These are phyloP conservation scores for Cadophora malorum DNA, from an alignment of 2,329 filamentous ascomycete species.

Conservation along the genomic window DNA sequence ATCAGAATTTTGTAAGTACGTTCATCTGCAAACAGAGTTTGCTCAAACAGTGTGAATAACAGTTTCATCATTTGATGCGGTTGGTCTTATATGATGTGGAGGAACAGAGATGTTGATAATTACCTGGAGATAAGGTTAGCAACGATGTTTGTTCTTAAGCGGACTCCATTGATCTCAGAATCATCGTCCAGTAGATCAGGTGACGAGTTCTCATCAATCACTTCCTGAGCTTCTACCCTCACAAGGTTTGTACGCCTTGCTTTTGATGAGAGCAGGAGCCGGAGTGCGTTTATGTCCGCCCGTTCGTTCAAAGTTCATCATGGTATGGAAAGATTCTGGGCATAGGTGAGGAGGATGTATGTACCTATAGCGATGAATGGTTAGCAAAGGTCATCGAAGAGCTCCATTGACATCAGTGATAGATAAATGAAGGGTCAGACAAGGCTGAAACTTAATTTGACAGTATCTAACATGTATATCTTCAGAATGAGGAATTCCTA, in stretches of 20 bases:
- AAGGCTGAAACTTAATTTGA: conserved; percentile 53
- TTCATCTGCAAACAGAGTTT: conserved; percentile 46
- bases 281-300: conserved; percentile 51
- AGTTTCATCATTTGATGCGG: conserved; percentile 48
- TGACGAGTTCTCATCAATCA: conserved; percentile 54
- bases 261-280: conserved; percentile 46
- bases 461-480: conserved; percentile 47
- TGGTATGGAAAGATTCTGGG: conserved; percentile 38
- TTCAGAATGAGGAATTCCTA: conserved; percentile 49
- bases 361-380: conserved; percentile 42
- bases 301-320: conserved; percentile 55
- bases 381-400: conserved; percentile 35
- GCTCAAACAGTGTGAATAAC: conserved; percentile 53
- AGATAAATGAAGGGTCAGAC: conserved; percentile 47
- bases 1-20: conserved; percentile 51
- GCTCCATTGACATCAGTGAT: conserved; percentile 4
- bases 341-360: conserved; percentile 26
- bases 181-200: conserved; percentile 46
- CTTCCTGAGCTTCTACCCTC: conserved; percentile 45
- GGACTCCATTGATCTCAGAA: conserved; percentile 28
- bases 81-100: conserved; percentile 26
- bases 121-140: conserved; percentile 28
- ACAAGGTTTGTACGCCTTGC: conserved; percentile 51
- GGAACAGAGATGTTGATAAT: conserved; percentile 1
- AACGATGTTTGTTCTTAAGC: conserved; percentile 11